Evolutionary conservation across 108 stramenopile species (phyloP).

Genomic region (Discostella pseudostelligera): DNA sequence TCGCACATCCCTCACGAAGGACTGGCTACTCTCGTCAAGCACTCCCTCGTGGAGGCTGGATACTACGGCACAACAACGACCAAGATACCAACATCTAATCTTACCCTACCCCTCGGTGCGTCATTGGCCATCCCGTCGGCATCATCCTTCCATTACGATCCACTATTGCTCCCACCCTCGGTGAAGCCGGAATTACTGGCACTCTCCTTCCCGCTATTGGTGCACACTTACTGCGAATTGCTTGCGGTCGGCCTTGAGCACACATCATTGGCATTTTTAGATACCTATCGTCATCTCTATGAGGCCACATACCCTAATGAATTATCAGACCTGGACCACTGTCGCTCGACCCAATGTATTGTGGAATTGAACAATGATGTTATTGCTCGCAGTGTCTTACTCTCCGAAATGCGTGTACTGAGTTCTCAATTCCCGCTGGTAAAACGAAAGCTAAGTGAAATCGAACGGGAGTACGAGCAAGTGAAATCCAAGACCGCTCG

Average conservation of each 20-base stretch:
- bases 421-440: conserved; percentile 18
- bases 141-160: conserved; percentile 13
- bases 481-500: conserved; percentile 30
- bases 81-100: conserved; percentile 12
- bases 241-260: conserved; percentile 77
- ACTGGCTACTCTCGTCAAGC: conserved; percentile 33
- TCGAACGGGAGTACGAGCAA: conserved; percentile 4
- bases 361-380: conserved; percentile 61
- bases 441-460: conserved; percentile 21
- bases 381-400: conserved; percentile 12
- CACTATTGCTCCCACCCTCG: conserved; percentile 56
- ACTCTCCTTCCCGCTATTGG: conserved; percentile 83
- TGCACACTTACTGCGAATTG: conserved; percentile 87
- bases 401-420: conserved; percentile 18
- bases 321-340: conserved; percentile 66
- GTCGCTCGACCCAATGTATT: conserved; percentile 59
- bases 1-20: conserved; percentile 18
- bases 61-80: background rate
- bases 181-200: conserved; percentile 79
- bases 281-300: conserved; percentile 76
- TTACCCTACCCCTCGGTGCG: conserved; percentile 21
- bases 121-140: conserved; percentile 22
- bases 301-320: conserved; percentile 63
- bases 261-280: conserved; percentile 66
- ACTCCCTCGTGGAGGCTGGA: conserved; percentile 21